Evolutionary conservation across 495 filamentous ascomycete species (phyloP).

Genomic region (Lasiosphaeria hispida): DNA sequence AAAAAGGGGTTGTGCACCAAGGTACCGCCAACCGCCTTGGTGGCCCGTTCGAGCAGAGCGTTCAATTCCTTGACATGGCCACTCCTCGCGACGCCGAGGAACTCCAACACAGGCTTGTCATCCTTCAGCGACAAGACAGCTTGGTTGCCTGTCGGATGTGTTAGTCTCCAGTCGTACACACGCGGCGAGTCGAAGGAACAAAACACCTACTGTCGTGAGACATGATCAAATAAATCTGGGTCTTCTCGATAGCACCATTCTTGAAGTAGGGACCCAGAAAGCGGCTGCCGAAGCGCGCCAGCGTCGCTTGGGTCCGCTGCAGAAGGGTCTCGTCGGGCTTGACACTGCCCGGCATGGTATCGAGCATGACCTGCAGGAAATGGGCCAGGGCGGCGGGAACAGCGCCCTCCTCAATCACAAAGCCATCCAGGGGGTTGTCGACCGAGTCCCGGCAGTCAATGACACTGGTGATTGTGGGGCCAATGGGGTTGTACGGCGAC

Average conservation of each 20-base stretch:
- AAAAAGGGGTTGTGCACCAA: conserved; percentile 57
- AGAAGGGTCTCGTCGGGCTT: conserved; percentile 39
- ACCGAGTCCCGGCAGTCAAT: conserved; percentile 58
- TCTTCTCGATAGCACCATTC: conserved; percentile 55
- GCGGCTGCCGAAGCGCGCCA: conserved; percentile 49
- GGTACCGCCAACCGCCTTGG: conserved; percentile 56
- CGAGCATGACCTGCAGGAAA: conserved; percentile 57
- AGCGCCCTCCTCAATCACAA: conserved; percentile 64
- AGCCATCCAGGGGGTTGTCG: conserved; percentile 59
- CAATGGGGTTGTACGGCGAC: conserved; percentile 52
- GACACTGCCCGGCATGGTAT: conserved; percentile 52
- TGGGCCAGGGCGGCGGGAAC: conserved; percentile 56
- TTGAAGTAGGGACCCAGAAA: conserved; percentile 57
- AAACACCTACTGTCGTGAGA: conserved; percentile 56
- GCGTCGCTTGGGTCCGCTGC: conserved; percentile 41
- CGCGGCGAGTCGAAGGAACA: not conserved
- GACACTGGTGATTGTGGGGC: conserved; percentile 62
- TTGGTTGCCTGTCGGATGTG: conserved; percentile 48
- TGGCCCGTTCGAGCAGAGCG: conserved; percentile 49
- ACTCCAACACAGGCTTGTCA: conserved; percentile 58
- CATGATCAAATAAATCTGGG: conserved; percentile 69
- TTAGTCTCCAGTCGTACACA: not conserved
- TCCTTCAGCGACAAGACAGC: conserved; percentile 56
- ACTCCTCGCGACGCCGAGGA: conserved; percentile 54
- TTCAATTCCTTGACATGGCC: conserved; percentile 55